A percentile compares a stretch with the other conserved stretches of the same genome.
These are phyloP conservation scores for Aspergillus taichungensis DNA, from an alignment of 495 filamentous ascomycete genomes.

Conservation along the genomic window DNA sequence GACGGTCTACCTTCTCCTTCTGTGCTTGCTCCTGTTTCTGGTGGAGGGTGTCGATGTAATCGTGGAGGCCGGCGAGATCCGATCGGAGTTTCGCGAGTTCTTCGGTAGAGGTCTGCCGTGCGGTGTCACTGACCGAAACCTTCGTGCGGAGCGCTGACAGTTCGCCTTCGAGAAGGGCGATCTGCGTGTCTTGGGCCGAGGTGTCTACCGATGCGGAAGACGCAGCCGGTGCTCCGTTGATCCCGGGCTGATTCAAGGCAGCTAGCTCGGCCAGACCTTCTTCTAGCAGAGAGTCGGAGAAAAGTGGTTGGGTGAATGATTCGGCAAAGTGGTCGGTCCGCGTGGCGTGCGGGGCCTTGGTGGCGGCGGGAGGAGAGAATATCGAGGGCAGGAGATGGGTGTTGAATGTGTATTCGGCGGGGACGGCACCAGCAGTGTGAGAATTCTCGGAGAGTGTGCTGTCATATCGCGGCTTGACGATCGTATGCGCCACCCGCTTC, in stretches of 20 bases:
- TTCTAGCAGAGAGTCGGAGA: slow-evolving; percentile 45
- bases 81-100: slow-evolving; percentile 34
- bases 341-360: slow-evolving; percentile 1
- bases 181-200: slow-evolving; percentile 21
- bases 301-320: slow-evolving; percentile 43
- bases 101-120: slow-evolving; percentile 26
- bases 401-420: slow-evolving; percentile 58
- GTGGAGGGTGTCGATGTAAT: slow-evolving; percentile 35
- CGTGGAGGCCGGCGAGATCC: slow-evolving; percentile 28
- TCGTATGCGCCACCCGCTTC: slow-evolving; percentile 44
- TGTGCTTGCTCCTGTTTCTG: slow-evolving; percentile 31
- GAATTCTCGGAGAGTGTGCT: slow-evolving; percentile 31
- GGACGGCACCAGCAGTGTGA: slow-evolving; percentile 42
- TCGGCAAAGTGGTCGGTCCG: slow-evolving; percentile 32
- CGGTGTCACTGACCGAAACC: slow-evolving; percentile 28
- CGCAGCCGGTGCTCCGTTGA: slow-evolving; percentile 7
- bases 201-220: slow-evolving; percentile 8
- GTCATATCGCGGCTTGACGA: slow-evolving; percentile 64
- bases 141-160: slow-evolving; percentile 33
- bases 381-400: slow-evolving; percentile 45
- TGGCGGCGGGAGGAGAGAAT: background rate
- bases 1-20: slow-evolving; percentile 25
- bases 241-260: slow-evolving; percentile 19
- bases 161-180: slow-evolving; percentile 27
- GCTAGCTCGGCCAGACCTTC: slow-evolving; percentile 47